Evolutionary conservation across 805 yeast species (phyloP).

Genomic region (Barnettozyma populi): DNA sequence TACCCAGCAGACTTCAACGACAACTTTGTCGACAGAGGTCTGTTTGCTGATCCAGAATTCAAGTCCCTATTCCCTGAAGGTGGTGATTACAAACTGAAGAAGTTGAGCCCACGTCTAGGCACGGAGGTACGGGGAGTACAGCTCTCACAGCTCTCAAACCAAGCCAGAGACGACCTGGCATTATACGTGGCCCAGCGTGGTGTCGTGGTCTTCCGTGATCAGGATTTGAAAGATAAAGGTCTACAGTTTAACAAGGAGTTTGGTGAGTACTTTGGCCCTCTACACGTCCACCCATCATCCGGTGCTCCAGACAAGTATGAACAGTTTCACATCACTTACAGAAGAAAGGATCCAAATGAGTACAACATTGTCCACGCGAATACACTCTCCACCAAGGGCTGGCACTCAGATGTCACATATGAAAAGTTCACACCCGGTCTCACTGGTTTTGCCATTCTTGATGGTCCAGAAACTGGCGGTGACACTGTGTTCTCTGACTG

Average conservation of each 20-base stretch:
- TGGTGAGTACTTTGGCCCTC: conserved; percentile 63
- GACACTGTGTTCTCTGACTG: conserved; percentile 76
- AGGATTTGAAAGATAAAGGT: conserved; percentile 55
- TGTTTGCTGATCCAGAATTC: conserved; percentile 54
- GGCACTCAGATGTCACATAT: conserved; percentile 75
- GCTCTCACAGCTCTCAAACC: conserved; percentile 45
- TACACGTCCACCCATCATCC: conserved; percentile 69
- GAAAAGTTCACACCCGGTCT: conserved; percentile 70
- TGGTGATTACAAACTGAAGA: conserved; percentile 26
- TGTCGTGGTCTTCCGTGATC: conserved; percentile 59
- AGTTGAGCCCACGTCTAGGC: conserved; percentile 67
- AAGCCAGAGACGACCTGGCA: conserved; percentile 66
- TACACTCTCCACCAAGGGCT: conserved; percentile 27
- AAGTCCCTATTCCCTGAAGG: conserved; percentile 42
- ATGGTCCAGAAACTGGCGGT: conserved; percentile 62
- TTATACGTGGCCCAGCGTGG: conserved; percentile 63
- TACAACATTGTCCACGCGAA: conserved; percentile 26
- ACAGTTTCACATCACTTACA: conserved; percentile 57
- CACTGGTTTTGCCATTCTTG: conserved; percentile 61
- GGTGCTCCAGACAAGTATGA: conserved; percentile 60
- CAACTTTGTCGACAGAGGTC: conserved; percentile 49
- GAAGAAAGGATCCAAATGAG: conserved; percentile 36
- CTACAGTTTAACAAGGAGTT: conserved; percentile 41
- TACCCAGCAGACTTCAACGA: conserved; percentile 48
- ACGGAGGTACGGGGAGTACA: conserved; percentile 56